phyloP scores from a whole-genome alignment of 805 yeast genomes.

The Priceomyces medius region DNA sequence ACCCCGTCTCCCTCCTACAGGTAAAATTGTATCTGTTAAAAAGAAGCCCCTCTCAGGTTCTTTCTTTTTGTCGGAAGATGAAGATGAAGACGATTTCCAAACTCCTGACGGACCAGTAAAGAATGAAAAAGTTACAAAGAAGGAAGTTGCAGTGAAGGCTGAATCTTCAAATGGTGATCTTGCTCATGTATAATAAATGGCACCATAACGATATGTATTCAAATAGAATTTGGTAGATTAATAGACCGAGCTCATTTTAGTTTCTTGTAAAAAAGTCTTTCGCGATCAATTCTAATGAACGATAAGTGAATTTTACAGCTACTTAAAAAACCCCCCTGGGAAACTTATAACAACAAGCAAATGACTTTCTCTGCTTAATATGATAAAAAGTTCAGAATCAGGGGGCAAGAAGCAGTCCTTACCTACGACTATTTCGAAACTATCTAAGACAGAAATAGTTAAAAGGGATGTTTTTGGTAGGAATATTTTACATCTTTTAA shows the following conservation, averaged over 20 bases:
- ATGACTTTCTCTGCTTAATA: slow-evolving; percentile 1
- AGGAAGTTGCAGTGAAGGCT: background rate
- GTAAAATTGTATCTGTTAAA: slow-evolving; percentile 71
- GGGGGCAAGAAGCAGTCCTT: slow-evolving; percentile 4
- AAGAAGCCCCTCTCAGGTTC: slow-evolving; percentile 57
- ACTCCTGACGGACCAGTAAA: background rate
- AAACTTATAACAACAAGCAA: background rate
- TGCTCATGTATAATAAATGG: background rate
- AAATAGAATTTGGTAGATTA: background rate
- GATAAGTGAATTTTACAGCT: too few relatives aligned
- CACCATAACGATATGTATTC: background rate
- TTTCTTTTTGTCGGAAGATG: slow-evolving; percentile 48
- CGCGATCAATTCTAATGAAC: background rate
- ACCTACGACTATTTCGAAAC: slow-evolving; percentile 6
- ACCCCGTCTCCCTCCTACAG: slow-evolving; percentile 87
- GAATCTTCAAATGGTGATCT: background rate
- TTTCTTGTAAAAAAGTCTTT: background rate
- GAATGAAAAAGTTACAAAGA: background rate
- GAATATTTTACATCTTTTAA: slow-evolving; percentile 56
- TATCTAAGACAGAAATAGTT: slow-evolving; percentile 32
- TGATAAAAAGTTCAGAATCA: slow-evolving; percentile 4
- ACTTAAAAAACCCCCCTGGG: too few relatives aligned
- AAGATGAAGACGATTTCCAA: slow-evolving; percentile 4
- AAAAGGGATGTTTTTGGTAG: slow-evolving; percentile 72
- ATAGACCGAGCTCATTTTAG: background rate